These are phyloP conservation scores for Exobasidium cylindrosporum DNA, from an alignment of 1,284 basidiomycete genomes.

Conservation along the genomic window DNA sequence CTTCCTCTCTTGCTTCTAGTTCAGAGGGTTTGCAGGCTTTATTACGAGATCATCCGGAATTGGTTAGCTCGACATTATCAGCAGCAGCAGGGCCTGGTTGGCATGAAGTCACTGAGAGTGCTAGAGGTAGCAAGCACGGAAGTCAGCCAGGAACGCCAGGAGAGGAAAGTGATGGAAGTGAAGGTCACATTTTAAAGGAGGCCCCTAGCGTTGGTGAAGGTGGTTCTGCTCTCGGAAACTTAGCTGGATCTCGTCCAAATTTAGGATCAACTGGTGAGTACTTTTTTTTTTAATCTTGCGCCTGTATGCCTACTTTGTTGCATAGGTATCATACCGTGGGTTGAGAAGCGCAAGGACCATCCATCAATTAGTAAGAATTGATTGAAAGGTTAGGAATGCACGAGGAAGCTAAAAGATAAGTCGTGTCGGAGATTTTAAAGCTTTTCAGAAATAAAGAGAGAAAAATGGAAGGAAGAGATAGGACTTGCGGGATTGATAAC, in stretches of 20 bases:
- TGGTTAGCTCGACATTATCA: conserved; percentile 46
- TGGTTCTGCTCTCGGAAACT: not conserved
- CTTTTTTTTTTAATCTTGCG: too few relatives aligned
- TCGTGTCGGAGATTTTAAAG: too few relatives aligned
- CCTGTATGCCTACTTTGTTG: not conserved
- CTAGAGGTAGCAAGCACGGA: conserved; percentile 11
- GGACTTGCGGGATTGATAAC: too few relatives aligned
- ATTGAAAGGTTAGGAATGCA: too few relatives aligned
- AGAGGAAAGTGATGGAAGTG: conserved; percentile 5
- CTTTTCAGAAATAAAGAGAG: too few relatives aligned
- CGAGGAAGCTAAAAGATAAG: too few relatives aligned
- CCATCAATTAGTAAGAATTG: too few relatives aligned
- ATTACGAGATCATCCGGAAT: conserved; percentile 51
- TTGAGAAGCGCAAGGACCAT: too few relatives aligned
- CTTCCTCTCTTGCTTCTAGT: conserved; percentile 37
- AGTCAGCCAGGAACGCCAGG: conserved; percentile 12
- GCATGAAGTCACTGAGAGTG: conserved; percentile 10
- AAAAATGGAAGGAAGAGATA: too few relatives aligned
- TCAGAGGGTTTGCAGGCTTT: conserved; percentile 50
- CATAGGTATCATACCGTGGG: too few relatives aligned
- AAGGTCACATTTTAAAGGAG: conserved; percentile 6
- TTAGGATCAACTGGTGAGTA: conserved; percentile 20
- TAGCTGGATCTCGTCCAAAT: conserved; percentile 9
- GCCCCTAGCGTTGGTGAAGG: conserved; percentile 14
- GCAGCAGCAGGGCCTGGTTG: conserved; percentile 39